Evolutionary conservation across 2,329 filamentous ascomycete genomes (phyloP).

Genomic region (Microdochium bolleyi): DNA sequence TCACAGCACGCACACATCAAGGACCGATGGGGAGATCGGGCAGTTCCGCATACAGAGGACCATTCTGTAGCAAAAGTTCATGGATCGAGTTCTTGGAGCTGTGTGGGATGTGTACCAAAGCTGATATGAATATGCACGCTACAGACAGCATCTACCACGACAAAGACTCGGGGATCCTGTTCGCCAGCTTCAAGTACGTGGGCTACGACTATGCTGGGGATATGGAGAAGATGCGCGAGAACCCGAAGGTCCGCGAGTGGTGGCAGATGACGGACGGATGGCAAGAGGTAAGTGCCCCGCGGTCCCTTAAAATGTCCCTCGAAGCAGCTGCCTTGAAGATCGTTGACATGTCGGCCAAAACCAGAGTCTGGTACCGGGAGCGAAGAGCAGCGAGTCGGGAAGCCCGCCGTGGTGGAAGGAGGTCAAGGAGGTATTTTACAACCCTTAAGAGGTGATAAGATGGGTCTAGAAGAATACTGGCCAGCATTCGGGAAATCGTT

Average conservation of each 20-base stretch:
- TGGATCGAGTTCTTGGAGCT: too few relatives aligned
- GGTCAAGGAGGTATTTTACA: slow-evolving; percentile 62
- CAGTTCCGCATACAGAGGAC: too few relatives aligned
- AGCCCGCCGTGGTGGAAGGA: slow-evolving; percentile 62
- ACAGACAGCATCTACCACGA: slow-evolving; percentile 71
- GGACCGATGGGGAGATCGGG: too few relatives aligned
- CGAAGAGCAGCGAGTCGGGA: slow-evolving; percentile 49
- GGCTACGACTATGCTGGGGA: slow-evolving; percentile 65
- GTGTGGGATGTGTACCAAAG: too few relatives aligned
- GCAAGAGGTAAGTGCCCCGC: slow-evolving; percentile 44
- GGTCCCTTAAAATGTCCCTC: too few relatives aligned
- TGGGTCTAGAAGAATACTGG: too few relatives aligned
- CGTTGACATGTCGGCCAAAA: too few relatives aligned
- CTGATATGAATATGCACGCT: too few relatives aligned
- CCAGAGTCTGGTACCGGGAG: slow-evolving; percentile 44
- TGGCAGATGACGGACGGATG: slow-evolving; percentile 74
- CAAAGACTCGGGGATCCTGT: slow-evolving; percentile 53
- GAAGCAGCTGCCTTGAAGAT: too few relatives aligned
- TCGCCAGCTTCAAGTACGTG: slow-evolving; percentile 73
- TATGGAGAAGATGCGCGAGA: slow-evolving; percentile 68
- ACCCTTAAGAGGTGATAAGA: slow-evolving; percentile 26
- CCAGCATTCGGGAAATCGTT: too few relatives aligned
- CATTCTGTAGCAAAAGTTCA: too few relatives aligned
- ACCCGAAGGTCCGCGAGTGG: slow-evolving; percentile 68
- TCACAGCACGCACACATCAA: too few relatives aligned